Evolutionary conservation across 2,329 filamentous ascomycete genomes (phyloP).

Genomic region (Verticillium zaregamsianum): DNA sequence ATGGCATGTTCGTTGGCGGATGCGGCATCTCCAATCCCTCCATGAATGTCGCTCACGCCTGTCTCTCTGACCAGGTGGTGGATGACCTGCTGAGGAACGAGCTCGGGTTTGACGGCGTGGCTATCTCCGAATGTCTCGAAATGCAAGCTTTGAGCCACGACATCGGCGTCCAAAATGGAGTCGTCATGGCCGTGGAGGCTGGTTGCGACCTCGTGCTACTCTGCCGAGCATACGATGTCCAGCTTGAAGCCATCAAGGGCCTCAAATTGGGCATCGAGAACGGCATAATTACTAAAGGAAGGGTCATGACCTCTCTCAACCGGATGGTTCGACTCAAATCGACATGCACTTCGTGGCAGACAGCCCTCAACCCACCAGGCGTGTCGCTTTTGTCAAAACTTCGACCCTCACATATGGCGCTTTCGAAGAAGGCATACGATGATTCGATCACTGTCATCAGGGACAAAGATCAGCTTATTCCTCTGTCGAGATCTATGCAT

Average conservation of each 20-base stretch:
- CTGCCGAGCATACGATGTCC: conserved; percentile 81
- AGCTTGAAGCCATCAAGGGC: conserved; percentile 87
- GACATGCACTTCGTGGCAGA: conserved; percentile 84
- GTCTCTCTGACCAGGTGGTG: conserved; percentile 87
- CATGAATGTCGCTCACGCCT: conserved; percentile 94
- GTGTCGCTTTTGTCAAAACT: conserved; percentile 72
- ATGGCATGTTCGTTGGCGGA: conserved; percentile 94
- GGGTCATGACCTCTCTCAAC: conserved; percentile 75
- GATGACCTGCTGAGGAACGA: conserved; percentile 86
- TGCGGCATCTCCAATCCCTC: conserved; percentile 88
- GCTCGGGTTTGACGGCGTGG: conserved; percentile 84
- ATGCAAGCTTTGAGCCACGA: conserved; percentile 96
- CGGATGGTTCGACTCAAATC: conserved; percentile 78
- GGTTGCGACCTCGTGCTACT: conserved; percentile 90
- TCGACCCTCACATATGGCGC: conserved; percentile 73
- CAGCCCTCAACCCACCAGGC: conserved; percentile 83
- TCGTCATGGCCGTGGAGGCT: conserved; percentile 95
- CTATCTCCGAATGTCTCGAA: conserved; percentile 91
- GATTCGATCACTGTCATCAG: conserved; percentile 89
- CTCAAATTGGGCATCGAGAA: conserved; percentile 87
- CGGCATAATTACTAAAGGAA: conserved; percentile 75
- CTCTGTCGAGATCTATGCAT: conserved; percentile 75
- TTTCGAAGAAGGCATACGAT: conserved; percentile 86
- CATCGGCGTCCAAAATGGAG: conserved; percentile 93
- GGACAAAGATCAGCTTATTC: conserved; percentile 81